phyloP scores from a whole-genome alignment of 2,329 filamentous ascomycete species.

The Neoarthrinium moseri region DNA sequence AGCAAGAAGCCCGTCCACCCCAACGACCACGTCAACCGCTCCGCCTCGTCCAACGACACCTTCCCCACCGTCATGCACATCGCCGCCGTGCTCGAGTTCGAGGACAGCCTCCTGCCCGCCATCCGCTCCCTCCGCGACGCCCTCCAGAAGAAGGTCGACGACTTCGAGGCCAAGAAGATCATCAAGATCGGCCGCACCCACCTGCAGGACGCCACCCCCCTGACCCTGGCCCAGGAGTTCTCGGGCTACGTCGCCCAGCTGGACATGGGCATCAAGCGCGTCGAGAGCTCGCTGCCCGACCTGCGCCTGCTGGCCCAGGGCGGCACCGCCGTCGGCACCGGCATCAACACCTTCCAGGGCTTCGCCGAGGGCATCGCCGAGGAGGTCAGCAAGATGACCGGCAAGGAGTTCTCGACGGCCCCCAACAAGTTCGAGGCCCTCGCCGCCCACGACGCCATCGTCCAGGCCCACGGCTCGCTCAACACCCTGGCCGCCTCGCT shows the following conservation, averaged over 20 bases:
- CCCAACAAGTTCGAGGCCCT: constrained; percentile 99
- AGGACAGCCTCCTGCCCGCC: constrained; percentile 79
- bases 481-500: constrained; percentile 91
- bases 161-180: constrained; percentile 81
- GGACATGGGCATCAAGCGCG: constrained; percentile 83
- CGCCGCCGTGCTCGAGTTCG: constrained; percentile 89
- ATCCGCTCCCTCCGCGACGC: constrained; percentile 79
- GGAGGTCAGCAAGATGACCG: constrained; percentile 90
- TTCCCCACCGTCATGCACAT: constrained; percentile 99
- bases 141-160: constrained; percentile 83
- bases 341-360: constrained; percentile 94
- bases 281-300: constrained; percentile 79
- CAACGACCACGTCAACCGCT: constrained; percentile 99
- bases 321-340: constrained; percentile 94
- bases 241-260: constrained; percentile 96
- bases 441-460: constrained; percentile 91
- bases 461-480: constrained; percentile 88
- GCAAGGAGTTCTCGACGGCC: constrained; percentile 89
- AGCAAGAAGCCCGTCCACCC: constrained; percentile 98
- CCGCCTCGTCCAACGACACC: constrained; percentile 96
- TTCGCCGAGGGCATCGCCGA: constrained; percentile 92
- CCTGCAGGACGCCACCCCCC: constrained; percentile 92
- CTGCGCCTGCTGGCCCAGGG: constrained; percentile 88
- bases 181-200: constrained; percentile 99
- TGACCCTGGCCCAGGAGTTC: constrained; percentile 96